Percentiles rank a stretch among this genome's conserved stretches.
Conservation (phyloP, 2,329 filamentous ascomycete genomes). For the Cytospora schulzeri region DNA sequence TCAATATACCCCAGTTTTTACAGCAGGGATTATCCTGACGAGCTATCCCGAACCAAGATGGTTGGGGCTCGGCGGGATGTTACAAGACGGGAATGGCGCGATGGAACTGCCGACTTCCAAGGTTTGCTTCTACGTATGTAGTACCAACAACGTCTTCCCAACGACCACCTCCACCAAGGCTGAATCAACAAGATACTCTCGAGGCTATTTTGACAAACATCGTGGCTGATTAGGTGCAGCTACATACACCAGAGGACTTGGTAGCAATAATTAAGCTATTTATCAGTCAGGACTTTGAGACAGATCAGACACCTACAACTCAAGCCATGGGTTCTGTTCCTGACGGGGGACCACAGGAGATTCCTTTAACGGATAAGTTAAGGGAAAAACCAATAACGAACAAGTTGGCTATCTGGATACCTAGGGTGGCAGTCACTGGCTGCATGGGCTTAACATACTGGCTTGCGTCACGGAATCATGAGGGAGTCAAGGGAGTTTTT, state of each 20-base stretch:
- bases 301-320: not conserved
- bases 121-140: too few species aligned
- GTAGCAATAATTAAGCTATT: too few species aligned
- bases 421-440: conserved; percentile 7
- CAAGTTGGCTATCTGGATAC: conserved; percentile 1
- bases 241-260: too few species aligned
- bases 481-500: not conserved
- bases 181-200: not conserved
- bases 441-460: conserved; percentile 5
- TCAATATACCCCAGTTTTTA: not conserved
- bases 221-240: too few species aligned
- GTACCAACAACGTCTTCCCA: not conserved
- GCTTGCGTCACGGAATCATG: not conserved
- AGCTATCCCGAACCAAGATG: not conserved
- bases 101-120: not conserved
- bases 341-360: not conserved
- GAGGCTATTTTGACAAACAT: not conserved
- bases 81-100: not conserved
- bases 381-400: not conserved
- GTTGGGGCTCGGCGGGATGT: not conserved
- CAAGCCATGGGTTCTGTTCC: not conserved
- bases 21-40: not conserved
- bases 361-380: too few species aligned
- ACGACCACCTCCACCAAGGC: not conserved
- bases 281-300: too few species aligned